phyloP scores from a whole-genome alignment of 345 rosid species.

The Erucastrum elatum region DNA sequence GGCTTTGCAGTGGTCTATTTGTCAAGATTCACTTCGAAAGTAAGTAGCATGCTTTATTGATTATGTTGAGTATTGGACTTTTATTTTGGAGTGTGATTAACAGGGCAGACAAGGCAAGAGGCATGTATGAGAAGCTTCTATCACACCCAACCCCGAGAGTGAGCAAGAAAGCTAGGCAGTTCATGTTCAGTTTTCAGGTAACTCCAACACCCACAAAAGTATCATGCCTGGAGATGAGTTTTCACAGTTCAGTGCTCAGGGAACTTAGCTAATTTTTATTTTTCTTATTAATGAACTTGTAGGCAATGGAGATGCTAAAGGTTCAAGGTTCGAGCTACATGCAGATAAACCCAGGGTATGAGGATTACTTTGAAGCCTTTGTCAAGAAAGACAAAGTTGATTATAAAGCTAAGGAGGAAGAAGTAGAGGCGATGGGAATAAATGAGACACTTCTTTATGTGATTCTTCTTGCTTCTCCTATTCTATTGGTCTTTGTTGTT shows the following conservation, averaged over 20 bases:
- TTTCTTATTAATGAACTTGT: not conserved
- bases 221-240: not conserved
- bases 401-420: conserved; percentile 41
- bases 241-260: not conserved
- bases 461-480: conserved; percentile 70
- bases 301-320: conserved; percentile 96
- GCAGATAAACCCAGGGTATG: conserved; percentile 49
- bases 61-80: conserved; percentile 8
- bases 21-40: conserved; percentile 77
- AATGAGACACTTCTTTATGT: conserved; percentile 63
- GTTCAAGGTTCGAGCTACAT: conserved; percentile 47
- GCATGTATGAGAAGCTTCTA: conserved; percentile 84
- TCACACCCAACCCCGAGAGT: conserved; percentile 73
- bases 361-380: conserved; percentile 74
- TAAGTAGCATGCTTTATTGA: conserved; percentile 22
- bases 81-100: conserved; percentile 24
- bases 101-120: conserved; percentile 69
- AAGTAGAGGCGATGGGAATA: conserved; percentile 41
- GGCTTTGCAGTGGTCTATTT: conserved; percentile 92
- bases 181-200: conserved; percentile 89
- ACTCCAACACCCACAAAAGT: conserved; percentile 11
- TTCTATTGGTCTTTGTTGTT: conserved; percentile 51
- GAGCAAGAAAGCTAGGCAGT: conserved; percentile 75
- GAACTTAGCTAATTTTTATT: not conserved
- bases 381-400: conserved; percentile 49